Conservation (phyloP, 805 yeast genomes). For the Barnettozyma salicaria region DNA sequence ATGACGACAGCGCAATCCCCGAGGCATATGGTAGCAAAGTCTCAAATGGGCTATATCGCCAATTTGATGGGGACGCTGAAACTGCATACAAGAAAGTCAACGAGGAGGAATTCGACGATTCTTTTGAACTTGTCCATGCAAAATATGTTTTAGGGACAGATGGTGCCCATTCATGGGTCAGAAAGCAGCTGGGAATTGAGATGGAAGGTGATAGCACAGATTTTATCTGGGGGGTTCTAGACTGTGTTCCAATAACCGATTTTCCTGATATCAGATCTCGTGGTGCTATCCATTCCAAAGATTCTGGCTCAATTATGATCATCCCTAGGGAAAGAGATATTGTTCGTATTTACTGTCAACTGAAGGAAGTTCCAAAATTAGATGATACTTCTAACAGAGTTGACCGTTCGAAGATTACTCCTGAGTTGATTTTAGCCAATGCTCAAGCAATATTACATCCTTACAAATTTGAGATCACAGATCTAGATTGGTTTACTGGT, state of each 20-base stretch:
- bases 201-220: slow-evolving; percentile 3
- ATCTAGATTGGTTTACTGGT: slow-evolving; percentile 2
- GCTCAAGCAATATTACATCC: slow-evolving; percentile 1
- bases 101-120: no score
- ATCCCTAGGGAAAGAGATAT: slow-evolving; percentile 2
- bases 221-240: slow-evolving; percentile 2
- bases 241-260: slow-evolving; percentile 2
- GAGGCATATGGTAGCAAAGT: slow-evolving; percentile 1
- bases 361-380: slow-evolving; percentile 2
- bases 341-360: slow-evolving; percentile 1
- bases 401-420: slow-evolving; percentile 2
- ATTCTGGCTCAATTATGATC: slow-evolving; percentile 3
- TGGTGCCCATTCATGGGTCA: slow-evolving; percentile 5
- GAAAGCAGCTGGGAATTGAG: slow-evolving; percentile 2
- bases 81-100: not conserved
- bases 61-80: slow-evolving; percentile 1
- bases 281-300: slow-evolving; percentile 2
- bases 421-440: not conserved
- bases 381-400: slow-evolving; percentile 1
- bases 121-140: slow-evolving; percentile 1
- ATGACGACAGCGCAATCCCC: slow-evolving; percentile 1
- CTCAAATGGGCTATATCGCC: slow-evolving; percentile 2
- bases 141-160: slow-evolving; percentile 1
- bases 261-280: slow-evolving; percentile 3
- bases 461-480: slow-evolving; percentile 1